These are phyloP conservation scores for Amanita thiersii DNA, from an alignment of 768 basidiomycete genomes.

Conservation along the genomic window DNA sequence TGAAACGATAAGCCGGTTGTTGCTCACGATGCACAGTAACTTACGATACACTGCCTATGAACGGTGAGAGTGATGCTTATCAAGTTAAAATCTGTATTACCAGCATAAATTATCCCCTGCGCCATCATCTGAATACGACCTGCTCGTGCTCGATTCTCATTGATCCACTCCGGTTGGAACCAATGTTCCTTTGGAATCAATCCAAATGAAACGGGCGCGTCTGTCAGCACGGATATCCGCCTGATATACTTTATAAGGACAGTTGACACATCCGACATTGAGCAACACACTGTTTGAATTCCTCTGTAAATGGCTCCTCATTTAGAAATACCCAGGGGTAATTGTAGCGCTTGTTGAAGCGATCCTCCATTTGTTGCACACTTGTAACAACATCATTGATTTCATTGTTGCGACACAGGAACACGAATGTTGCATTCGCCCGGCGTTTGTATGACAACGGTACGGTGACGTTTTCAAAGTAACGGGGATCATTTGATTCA, in stretches of 20 bases:
- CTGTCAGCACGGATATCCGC: constrained; percentile 46
- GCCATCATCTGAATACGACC: constrained; percentile 59
- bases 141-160: constrained; percentile 55
- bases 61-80: constrained; percentile 8
- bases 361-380: constrained; percentile 67
- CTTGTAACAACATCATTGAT: constrained; percentile 44
- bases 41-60: constrained; percentile 64
- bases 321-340: constrained; percentile 88
- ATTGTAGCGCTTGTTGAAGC: constrained; percentile 69
- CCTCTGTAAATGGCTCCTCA: constrained; percentile 67
- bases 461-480: background rate
- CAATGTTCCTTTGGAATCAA: constrained; percentile 71
- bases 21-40: constrained; percentile 18
- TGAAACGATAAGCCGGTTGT: constrained; percentile 14
- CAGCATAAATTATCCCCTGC: constrained; percentile 53
- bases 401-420: constrained; percentile 54
- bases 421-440: constrained; percentile 77
- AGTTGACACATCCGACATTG: background rate
- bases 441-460: constrained; percentile 16
- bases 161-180: constrained; percentile 75
- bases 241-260: constrained; percentile 18
- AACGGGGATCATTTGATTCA: background rate
- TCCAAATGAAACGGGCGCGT: constrained; percentile 56
- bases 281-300: constrained; percentile 52
- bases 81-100: constrained; percentile 20